These are phyloP conservation scores for Aspergillus candidus DNA, from an alignment of 2,329 filamentous ascomycete genomes.

Conservation along the genomic window DNA sequence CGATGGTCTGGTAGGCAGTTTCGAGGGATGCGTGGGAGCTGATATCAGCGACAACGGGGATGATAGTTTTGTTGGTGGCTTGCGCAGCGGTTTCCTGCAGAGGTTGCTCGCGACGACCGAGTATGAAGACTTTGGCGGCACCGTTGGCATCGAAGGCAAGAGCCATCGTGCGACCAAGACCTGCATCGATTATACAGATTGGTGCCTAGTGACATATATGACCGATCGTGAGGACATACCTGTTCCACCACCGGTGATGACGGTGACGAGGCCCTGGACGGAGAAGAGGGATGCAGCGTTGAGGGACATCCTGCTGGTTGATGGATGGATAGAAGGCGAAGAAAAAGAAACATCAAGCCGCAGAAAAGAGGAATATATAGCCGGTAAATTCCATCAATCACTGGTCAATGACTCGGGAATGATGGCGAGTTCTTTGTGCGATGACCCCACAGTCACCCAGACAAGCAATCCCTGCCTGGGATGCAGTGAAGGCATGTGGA, in stretches of 20 bases:
- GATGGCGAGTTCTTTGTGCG: too few relatives aligned
- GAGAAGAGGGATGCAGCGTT: slow-evolving; percentile 31
- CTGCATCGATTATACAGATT: slow-evolving; percentile 13
- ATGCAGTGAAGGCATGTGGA: too few relatives aligned
- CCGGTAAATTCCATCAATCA: too few relatives aligned
- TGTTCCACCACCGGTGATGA: slow-evolving; percentile 45
- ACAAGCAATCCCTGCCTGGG: too few relatives aligned
- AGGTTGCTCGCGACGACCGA: slow-evolving; percentile 44
- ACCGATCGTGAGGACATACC: slow-evolving; percentile 20
- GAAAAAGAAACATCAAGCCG: too few relatives aligned
- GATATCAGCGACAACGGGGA: slow-evolving; percentile 43
- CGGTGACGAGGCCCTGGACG: slow-evolving; percentile 44
- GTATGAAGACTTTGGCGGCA: slow-evolving; percentile 49
- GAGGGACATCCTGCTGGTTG: not conserved
- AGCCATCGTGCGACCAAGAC: slow-evolving; percentile 42
- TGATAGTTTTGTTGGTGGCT: slow-evolving; percentile 33
- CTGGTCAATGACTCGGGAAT: too few relatives aligned
- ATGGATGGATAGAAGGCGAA: not conserved
- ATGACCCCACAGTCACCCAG: too few relatives aligned
- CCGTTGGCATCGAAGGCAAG: slow-evolving; percentile 42
- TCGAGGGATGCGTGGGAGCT: slow-evolving; percentile 39
- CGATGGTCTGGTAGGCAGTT: slow-evolving; percentile 33
- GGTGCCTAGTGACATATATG: not conserved
- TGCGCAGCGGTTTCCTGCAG: slow-evolving; percentile 41
- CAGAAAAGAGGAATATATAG: too few relatives aligned